Evolutionary conservation across 2,329 filamentous ascomycete genomes (phyloP).

Genomic region (Alternaria burnsii): DNA sequence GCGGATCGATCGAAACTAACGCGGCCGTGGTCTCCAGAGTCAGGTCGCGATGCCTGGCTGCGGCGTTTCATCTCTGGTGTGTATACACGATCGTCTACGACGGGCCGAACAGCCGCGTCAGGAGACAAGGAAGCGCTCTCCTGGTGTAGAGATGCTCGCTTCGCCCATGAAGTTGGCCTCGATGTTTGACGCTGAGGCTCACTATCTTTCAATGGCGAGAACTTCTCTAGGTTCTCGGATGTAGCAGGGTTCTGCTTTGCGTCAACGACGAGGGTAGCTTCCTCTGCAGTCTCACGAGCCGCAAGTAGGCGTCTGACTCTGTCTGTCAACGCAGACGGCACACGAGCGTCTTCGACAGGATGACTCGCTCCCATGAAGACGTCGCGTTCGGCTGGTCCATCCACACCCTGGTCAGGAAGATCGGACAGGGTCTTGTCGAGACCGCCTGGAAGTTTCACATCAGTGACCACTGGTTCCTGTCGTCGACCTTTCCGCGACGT

Average conservation of each 20-base stretch:
- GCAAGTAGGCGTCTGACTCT: slow-evolving; percentile 36
- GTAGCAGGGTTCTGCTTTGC: slow-evolving; percentile 21
- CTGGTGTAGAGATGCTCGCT: slow-evolving; percentile 39
- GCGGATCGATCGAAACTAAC: slow-evolving; percentile 51
- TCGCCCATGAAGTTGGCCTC: slow-evolving; percentile 39
- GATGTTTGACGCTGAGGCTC: slow-evolving; percentile 28
- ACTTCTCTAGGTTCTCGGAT: slow-evolving; percentile 17
- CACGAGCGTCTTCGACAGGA: slow-evolving; percentile 27
- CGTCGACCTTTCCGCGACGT: slow-evolving; percentile 26
- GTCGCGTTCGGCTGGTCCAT: slow-evolving; percentile 17
- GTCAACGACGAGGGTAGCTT: slow-evolving; percentile 13
- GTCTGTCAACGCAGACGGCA: slow-evolving; percentile 37
- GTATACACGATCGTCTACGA: slow-evolving; percentile 34
- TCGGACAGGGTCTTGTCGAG: slow-evolving; percentile 36
- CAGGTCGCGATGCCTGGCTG: slow-evolving; percentile 44
- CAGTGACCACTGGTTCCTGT: slow-evolving; percentile 10
- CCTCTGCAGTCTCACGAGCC: slow-evolving; percentile 26
- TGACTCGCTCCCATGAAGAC: slow-evolving; percentile 25
- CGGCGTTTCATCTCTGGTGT: slow-evolving; percentile 42
- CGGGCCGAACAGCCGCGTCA: slow-evolving; percentile 32
- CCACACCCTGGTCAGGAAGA: slow-evolving; percentile 17
- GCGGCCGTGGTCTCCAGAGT: slow-evolving; percentile 44
- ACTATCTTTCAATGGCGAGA: slow-evolving; percentile 28
- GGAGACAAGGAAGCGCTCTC: slow-evolving; percentile 42
- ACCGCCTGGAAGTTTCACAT: slow-evolving; percentile 18